A percentile compares a stretch with the other conserved stretches of the same genome.
phyloP scores from a whole-genome alignment of 2,329 filamentous ascomycete species.

The Magnaporthiopsis incrustans region DNA sequence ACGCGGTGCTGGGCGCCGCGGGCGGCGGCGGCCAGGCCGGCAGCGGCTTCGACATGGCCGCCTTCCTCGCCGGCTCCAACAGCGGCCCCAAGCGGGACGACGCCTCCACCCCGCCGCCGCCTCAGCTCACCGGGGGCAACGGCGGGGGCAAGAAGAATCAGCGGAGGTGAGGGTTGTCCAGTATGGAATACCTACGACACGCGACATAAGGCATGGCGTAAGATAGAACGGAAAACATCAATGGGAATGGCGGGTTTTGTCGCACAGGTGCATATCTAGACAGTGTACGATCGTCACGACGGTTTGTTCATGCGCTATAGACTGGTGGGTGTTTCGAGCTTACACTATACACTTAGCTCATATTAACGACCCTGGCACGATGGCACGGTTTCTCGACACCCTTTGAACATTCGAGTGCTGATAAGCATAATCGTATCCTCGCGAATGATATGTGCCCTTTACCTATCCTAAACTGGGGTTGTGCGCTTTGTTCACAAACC shows the following conservation, averaged over 20 bases:
- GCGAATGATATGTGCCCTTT: too few species aligned
- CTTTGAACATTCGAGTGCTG: background rate
- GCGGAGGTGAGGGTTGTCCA: conserved; percentile 19
- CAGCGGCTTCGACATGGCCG: conserved; percentile 53
- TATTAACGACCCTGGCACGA: background rate
- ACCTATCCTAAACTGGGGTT: too few species aligned
- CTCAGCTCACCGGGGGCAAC: too few species aligned
- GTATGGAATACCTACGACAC: background rate
- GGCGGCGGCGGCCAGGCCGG: conserved; percentile 30
- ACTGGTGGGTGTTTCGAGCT: background rate
- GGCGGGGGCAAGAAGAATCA: conserved; percentile 34
- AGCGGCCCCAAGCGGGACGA: conserved; percentile 33
- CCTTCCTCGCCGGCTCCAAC: conserved; percentile 47
- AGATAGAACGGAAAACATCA: background rate
- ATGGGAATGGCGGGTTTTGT: background rate
- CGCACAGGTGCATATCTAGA: background rate
- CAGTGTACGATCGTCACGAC: background rate
- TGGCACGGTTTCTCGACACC: too few species aligned
- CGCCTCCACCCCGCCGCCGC: conserved; percentile 18
- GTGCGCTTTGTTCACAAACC: background rate
- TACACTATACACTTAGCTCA: background rate
- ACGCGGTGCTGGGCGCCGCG: conserved; percentile 42
- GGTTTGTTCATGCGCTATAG: background rate
- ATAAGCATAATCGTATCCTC: background rate
- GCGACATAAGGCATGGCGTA: background rate